Base-by-base conservation (phyloP, 495 filamentous ascomycete genomes). In the Trypethelium eluteriae region DNA sequence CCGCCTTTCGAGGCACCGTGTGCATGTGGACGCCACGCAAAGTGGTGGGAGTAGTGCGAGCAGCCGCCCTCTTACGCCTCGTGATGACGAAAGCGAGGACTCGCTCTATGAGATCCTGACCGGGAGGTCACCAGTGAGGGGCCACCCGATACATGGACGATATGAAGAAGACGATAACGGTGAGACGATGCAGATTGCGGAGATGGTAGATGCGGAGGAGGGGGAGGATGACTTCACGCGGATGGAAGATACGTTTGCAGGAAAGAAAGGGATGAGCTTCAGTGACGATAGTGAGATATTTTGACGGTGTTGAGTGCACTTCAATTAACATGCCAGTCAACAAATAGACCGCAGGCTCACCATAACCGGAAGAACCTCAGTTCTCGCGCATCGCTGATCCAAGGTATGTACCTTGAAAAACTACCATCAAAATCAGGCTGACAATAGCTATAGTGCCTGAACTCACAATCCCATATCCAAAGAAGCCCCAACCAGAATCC, bases 21-120 rank as follows among this genome's bases (percentile, higher is more conserved):
- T 25, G 0, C 25, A 25, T 25, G 25, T 25, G 25, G 25, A 25
- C 0, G 25, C 25, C 0, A 18, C 6, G 3, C 32, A 11, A 9
- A 34, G 18, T 36, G 32, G 14, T 2, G 53, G 7, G 32, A 59
- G 53, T 2, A 59, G 32, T 14, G 53, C 11, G 1, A 36, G 32
- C 1, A 59, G 25, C 18, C 53, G 53, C 18, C 53, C 53, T 7
- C 0, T 36, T 1, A 59, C 53, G 0, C 53, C 53, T 5, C 53
- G 36, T 9, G 53, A 14, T 6, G 53, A 59, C 5, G 53, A 59
- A 5, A 59, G 53, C 32, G 53, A 59, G 32, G 53, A 59, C 14
- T 59, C 53, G 32, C 53, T 59, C 10, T 59, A 59, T 32, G 53
- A 59, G 18, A 59, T 59, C 32, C 32, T 59, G 53, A 59, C 53